phyloP scores from a whole-genome alignment of 495 filamentous ascomycete species.

The Aspergillus biplanus region DNA sequence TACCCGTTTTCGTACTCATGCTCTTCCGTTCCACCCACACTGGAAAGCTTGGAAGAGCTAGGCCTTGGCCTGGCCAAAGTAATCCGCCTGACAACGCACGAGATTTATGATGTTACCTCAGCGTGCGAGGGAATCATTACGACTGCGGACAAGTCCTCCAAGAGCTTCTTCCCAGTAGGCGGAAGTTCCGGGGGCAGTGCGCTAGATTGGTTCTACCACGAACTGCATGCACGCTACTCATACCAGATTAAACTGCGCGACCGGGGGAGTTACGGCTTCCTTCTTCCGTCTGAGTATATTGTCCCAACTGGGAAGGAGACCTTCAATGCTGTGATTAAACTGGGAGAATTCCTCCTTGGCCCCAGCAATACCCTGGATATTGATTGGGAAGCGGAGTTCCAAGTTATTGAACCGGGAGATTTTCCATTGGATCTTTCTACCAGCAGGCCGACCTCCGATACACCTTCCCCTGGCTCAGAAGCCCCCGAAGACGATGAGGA shows the following conservation, averaged over 20 bases:
- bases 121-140: conserved; percentile 83
- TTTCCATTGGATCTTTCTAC: neutral
- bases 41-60: conserved; percentile 90
- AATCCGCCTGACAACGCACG: conserved; percentile 74
- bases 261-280: conserved; percentile 92
- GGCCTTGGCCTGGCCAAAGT: conserved; percentile 88
- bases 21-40: conserved; percentile 71
- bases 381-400: conserved; percentile 29
- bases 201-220: conserved; percentile 95
- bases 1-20: conserved; percentile 93
- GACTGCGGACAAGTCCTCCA: conserved; percentile 20
- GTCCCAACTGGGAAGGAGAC: conserved; percentile 87
- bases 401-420: conserved; percentile 12
- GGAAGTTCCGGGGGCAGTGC: conserved; percentile 72
- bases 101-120: conserved; percentile 77
- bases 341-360: conserved; percentile 72
- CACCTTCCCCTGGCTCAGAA: neutral
- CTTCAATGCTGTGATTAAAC: conserved; percentile 76
- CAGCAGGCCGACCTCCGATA: neutral
- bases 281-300: conserved; percentile 86
- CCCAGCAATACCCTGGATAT: conserved; percentile 26
- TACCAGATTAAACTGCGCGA: conserved; percentile 97
- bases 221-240: conserved; percentile 76
- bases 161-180: conserved; percentile 61
- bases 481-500: conserved; percentile 5